Conservation (phyloP, 2,329 filamentous ascomycete species). For the Ilyonectria destructans region DNA sequence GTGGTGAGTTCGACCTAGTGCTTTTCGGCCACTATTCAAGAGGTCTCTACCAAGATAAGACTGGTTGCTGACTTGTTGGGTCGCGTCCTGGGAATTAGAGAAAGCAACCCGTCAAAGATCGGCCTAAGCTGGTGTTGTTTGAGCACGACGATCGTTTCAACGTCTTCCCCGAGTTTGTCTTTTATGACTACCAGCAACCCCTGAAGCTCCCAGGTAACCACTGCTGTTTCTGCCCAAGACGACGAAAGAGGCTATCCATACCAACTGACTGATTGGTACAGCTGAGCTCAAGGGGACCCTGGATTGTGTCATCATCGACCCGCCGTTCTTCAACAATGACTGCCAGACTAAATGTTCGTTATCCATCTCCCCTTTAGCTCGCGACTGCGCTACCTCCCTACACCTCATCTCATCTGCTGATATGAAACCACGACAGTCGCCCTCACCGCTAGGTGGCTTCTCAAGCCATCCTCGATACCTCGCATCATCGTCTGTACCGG, state of each 20-base stretch:
- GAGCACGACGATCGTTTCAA: slow-evolving; percentile 83
- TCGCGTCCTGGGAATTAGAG: slow-evolving; percentile 28
- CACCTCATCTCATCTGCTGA: slow-evolving; percentile 35
- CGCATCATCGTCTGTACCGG: slow-evolving; percentile 81
- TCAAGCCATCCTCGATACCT: slow-evolving; percentile 58
- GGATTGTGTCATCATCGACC: slow-evolving; percentile 82
- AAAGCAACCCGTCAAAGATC: slow-evolving; percentile 42
- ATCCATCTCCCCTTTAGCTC: neutral
- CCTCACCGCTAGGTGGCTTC: slow-evolving; percentile 82
- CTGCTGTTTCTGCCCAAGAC: too few species aligned
- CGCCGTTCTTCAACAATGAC: slow-evolving; percentile 85
- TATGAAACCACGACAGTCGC: slow-evolving; percentile 67
- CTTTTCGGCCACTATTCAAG: neutral
- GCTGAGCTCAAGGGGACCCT: slow-evolving; percentile 74
- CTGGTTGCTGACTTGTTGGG: slow-evolving; percentile 30
- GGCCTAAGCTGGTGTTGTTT: slow-evolving; percentile 76
- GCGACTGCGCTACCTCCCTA: neutral
- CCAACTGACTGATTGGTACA: slow-evolving; percentile 43
- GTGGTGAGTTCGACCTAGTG: slow-evolving; percentile 62
- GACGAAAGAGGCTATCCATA: slow-evolving; percentile 9
- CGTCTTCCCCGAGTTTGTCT: slow-evolving; percentile 82
- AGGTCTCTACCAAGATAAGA: neutral
- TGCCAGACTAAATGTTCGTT: slow-evolving; percentile 82
- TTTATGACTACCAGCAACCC: slow-evolving; percentile 82
- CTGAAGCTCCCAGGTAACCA: slow-evolving; percentile 72